Conservation (phyloP, 352 stramenopile species). For the Plasmopara muralis region DNA sequence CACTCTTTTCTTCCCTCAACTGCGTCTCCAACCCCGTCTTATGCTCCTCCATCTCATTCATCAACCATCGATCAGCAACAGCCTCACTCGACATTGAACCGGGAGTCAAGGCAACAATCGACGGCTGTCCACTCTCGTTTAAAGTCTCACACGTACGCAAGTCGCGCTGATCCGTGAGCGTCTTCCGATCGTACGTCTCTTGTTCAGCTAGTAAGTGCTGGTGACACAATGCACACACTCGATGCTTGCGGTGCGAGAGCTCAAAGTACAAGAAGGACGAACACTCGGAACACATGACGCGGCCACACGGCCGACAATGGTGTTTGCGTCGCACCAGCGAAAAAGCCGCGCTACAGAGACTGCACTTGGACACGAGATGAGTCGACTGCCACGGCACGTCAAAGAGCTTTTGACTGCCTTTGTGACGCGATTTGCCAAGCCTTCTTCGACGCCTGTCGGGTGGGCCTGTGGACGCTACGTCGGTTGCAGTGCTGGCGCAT, state of each 20-base stretch:
- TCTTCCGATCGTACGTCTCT: constrained; percentile 22
- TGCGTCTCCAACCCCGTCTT: constrained; percentile 15
- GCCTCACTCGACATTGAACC: constrained; percentile 4
- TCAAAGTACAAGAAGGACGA: constrained; percentile 61
- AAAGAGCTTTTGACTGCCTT: constrained; percentile 56
- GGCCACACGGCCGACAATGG: constrained; percentile 67
- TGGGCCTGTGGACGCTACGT: constrained; percentile 13
- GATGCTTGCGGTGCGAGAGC: constrained; percentile 52
- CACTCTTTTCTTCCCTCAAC: constrained; percentile 12
- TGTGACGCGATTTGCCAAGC: constrained; percentile 27
- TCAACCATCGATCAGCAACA: constrained; percentile 1
- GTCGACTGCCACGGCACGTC: constrained; percentile 60
- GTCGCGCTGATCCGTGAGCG: constrained; percentile 2
- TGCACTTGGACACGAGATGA: constrained; percentile 32
- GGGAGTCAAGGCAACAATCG: background rate
- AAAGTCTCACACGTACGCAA: constrained; percentile 12
- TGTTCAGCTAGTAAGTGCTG: constrained; percentile 21
- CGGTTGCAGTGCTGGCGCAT: constrained; percentile 15
- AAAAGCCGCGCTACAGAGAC: constrained; percentile 50
- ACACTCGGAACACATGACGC: constrained; percentile 73
- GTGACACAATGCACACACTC: constrained; percentile 49
- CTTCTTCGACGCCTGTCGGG: constrained; percentile 10
- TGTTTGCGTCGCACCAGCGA: constrained; percentile 69
- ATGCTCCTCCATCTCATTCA: constrained; percentile 15
- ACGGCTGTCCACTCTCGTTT: constrained; percentile 5